Conservation (phyloP, 1,284 basidiomycete genomes). For the Trichosporon sp. region DNA sequence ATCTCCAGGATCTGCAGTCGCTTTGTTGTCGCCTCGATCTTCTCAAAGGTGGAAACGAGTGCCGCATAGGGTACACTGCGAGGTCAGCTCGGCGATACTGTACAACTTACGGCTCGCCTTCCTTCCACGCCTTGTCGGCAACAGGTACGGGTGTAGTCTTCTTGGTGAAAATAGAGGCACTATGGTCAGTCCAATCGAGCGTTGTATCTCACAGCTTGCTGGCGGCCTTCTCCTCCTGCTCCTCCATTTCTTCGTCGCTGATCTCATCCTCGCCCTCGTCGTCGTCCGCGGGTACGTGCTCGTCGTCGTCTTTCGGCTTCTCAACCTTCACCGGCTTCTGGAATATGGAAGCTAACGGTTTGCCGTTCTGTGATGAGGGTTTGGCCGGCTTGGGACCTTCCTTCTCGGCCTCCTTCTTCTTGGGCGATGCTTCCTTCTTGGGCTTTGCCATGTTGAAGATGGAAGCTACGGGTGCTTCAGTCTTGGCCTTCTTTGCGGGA, state of each 20-base stretch:
- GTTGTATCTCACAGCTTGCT: conserved; percentile 57
- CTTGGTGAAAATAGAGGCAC: conserved; percentile 55
- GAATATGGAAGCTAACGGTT: conserved; percentile 47
- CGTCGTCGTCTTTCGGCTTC: conserved; percentile 29
- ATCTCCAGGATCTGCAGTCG: conserved; percentile 87
- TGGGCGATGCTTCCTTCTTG: neutral
- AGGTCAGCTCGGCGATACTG: conserved; percentile 5
- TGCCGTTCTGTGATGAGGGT: conserved; percentile 12
- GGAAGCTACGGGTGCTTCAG: conserved; percentile 19
- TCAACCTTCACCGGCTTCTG: conserved; percentile 31
- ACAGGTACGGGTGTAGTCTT: conserved; percentile 63
- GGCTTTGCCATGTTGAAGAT: conserved; percentile 22
- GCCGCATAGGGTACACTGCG: conserved; percentile 87
- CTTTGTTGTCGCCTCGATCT: conserved; percentile 94
- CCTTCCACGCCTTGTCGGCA: conserved; percentile 77
- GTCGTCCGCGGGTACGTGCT: conserved; percentile 48
- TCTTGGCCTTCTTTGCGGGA: conserved; percentile 36
- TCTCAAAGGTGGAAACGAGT: conserved; percentile 76
- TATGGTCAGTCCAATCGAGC: conserved; percentile 38
- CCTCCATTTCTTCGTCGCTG: conserved; percentile 48
- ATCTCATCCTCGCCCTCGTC: conserved; percentile 46
- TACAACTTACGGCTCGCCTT: conserved; percentile 67
- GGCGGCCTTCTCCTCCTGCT: conserved; percentile 57
- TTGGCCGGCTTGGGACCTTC: conserved; percentile 1
- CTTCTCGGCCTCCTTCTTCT: neutral